A percentile compares a stretch with the other conserved stretches of the same genome.
Evolutionary conservation across 2,329 filamentous ascomycete species (phyloP).

Genomic region (Aspergillus proliferans): DNA sequence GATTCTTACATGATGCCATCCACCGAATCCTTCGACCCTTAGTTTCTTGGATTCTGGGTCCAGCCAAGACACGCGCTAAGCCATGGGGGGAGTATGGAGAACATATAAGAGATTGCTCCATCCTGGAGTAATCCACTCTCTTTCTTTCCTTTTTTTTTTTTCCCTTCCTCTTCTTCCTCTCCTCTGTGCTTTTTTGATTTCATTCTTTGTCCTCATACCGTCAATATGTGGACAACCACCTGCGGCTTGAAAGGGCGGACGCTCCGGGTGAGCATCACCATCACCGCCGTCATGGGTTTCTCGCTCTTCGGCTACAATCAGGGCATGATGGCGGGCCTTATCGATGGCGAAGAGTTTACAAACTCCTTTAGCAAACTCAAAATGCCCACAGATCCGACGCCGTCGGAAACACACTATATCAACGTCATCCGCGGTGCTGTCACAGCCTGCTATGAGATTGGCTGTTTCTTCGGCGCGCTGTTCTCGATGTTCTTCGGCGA

Average conservation of each 20-base stretch:
- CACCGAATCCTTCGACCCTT: too few relatives aligned
- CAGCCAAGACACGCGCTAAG: too few relatives aligned
- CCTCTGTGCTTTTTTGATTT: background rate
- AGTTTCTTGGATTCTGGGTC: too few relatives aligned
- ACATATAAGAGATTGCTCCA: too few relatives aligned
- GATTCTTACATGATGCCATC: too few relatives aligned
- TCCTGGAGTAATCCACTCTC: background rate
- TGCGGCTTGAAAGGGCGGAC: conserved; percentile 11
- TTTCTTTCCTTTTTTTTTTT: background rate
- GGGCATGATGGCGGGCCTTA: conserved; percentile 29
- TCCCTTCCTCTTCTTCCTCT: background rate
- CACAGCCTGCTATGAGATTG: conserved; percentile 49
- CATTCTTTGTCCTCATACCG: background rate
- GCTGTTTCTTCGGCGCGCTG: conserved; percentile 32
- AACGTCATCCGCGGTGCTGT: conserved; percentile 48
- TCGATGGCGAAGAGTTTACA: conserved; percentile 21
- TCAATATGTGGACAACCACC: conserved; percentile 20
- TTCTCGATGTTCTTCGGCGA: conserved; percentile 25
- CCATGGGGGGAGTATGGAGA: too few relatives aligned
- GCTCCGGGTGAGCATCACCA: conserved; percentile 15
- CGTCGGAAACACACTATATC: conserved; percentile 11
- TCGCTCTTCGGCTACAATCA: conserved; percentile 41
- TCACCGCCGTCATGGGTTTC: conserved; percentile 39
- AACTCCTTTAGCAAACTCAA: conserved; percentile 16
- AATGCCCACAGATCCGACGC: conserved; percentile 26